A percentile compares a stretch with the other conserved stretches of the same genome.
phyloP scores from a whole-genome alignment of 805 yeast genomes.

The Starmerella riodocensis region DNA sequence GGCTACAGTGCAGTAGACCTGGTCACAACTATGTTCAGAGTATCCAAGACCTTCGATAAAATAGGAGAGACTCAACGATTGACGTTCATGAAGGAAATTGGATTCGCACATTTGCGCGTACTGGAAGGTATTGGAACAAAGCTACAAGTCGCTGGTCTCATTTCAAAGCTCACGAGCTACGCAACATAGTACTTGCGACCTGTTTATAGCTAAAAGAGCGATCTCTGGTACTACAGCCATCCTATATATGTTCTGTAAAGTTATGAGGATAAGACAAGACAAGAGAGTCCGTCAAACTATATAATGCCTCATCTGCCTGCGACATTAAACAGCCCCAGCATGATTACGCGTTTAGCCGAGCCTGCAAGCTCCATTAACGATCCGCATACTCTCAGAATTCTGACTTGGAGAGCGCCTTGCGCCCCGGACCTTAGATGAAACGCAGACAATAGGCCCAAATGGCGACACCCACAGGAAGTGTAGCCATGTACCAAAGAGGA shows the following conservation, averaged over 20 bases:
- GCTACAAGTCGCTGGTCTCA: constrained; percentile 71
- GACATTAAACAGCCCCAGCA: too few species aligned
- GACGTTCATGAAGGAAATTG: constrained; percentile 73
- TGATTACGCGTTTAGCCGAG: too few species aligned
- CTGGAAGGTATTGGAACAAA: constrained; percentile 86
- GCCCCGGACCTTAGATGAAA: too few species aligned
- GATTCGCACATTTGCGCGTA: constrained; percentile 81
- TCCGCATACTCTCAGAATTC: too few species aligned
- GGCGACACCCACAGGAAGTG: neutral
- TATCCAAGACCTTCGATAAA: constrained; percentile 60
- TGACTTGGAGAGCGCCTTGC: too few species aligned
- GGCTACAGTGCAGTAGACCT: constrained; percentile 93
- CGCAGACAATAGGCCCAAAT: neutral
- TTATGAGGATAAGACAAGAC: too few species aligned
- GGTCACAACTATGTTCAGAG: constrained; percentile 79
- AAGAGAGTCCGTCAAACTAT: too few species aligned
- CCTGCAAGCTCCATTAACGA: too few species aligned
- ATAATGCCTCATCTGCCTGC: too few species aligned
- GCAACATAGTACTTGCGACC: neutral
- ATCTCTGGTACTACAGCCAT: too few species aligned
- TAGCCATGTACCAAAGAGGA: neutral
- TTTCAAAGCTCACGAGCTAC: constrained; percentile 38
- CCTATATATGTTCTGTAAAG: too few species aligned
- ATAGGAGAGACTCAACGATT: constrained; percentile 56
- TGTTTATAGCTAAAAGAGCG: too few species aligned